Evolutionary conservation across 768 basidiomycete genomes (phyloP), one percentile per base, ranked within the genome.

Genomic region (Cubamyces sp.): DNA sequence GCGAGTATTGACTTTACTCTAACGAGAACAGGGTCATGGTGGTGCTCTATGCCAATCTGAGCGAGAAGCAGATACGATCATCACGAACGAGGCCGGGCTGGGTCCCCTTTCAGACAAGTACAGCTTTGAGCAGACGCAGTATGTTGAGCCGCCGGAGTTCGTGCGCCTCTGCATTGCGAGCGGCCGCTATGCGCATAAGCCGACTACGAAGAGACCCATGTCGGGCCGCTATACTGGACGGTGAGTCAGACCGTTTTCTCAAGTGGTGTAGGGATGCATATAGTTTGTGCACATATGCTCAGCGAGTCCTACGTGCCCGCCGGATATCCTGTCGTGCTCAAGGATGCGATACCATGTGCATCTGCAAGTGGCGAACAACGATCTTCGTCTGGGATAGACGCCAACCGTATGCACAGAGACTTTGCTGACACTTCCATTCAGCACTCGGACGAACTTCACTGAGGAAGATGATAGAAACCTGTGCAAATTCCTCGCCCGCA

Each of bases 151-250:
- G 7, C 50, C 57, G 7, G 3, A 14, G 7, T 68, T 68, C 25
- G 60, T 68, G 18, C 46, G 42, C 9, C 28, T 12, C 14, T 68
- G 67, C 47, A 65, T 68, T 46, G 6, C 49, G 28, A 37, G 56
- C 18, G 42, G 47, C 14, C 19, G 15, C 9, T 60, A 58, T 51
- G 16, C 62, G 69, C 62, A 64, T 68, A 14, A 70, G 60, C 66
- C 55, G 43, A 21, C 69, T 62, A 1, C 65, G 68, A 70, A 57
- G 67, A 14, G 47, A 61, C 55, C 69, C 49, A 37, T 64, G 37
- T 25, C 48, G 6, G 63, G 63, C 2, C 54, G 47, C 1, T 25
- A 43, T 25, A 18, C 34, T 3, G 43, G 50, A 9, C 28, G 42
- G 58, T 60, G 26, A 47, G 62, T 55, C 5, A 16, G 11, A 19